Evolutionary conservation across 176 grass and related monocot genomes (phyloP).

Genomic region (Carex parvula): DNA sequence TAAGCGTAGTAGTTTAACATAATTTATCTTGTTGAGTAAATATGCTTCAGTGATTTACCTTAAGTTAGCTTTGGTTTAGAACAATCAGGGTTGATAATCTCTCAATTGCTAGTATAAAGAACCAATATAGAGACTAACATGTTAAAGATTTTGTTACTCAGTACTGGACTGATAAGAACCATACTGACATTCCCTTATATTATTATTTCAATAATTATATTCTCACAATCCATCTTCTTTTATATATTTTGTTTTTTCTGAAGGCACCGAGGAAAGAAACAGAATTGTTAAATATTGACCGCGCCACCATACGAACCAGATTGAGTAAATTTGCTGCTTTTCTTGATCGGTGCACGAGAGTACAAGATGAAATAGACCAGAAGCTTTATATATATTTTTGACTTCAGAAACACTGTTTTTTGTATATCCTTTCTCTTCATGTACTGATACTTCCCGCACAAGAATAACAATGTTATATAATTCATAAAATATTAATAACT

Average conservation of each 20-base stretch:
- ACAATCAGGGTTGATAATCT: neutral
- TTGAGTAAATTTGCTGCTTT: neutral
- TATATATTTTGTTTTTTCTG: slow-evolving; percentile 25
- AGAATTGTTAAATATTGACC: slow-evolving; percentile 48
- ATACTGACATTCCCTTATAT: neutral
- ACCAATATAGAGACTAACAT: neutral
- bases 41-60: neutral
- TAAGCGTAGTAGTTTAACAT: neutral
- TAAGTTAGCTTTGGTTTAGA: neutral
- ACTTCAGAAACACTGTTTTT: no score
- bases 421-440: no score
- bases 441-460: no score
- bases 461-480: no score
- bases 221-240: neutral
- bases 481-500: no score
- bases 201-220: neutral
- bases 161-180: neutral
- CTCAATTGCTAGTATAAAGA: neutral
- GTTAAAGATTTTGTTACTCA: neutral
- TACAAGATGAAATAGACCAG: no score
- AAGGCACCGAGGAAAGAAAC: slow-evolving; percentile 47
- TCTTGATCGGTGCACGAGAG: no score
- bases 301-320: slow-evolving; percentile 54
- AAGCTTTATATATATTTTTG: no score
- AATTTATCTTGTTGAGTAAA: neutral